Base-by-base conservation (phyloP, 345 rosid genomes). In the Boechera retrofracta region DNA sequence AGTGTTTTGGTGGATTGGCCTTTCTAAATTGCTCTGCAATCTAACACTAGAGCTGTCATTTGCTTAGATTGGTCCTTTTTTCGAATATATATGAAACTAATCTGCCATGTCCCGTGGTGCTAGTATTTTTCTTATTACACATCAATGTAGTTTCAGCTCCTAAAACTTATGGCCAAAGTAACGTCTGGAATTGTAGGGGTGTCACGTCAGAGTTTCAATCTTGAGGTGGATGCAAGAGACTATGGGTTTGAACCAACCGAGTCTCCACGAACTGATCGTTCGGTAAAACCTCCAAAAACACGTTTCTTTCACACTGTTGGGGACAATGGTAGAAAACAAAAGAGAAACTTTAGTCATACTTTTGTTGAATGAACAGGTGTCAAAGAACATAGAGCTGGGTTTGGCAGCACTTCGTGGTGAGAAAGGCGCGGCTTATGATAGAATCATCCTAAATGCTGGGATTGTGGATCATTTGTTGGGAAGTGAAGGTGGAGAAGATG, bases 261-360 rank as follows among this genome's bases (percentile, higher is more conserved):
- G 71, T 86, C 94, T 31, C 98, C 98, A 52, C 87, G 98, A 85
- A 89, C 92, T 63, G 97, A 92, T 80, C 88, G 97, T 88, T 94
- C 98, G 79, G 98, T 94, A 85, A 77, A 45, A 72, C 79, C 44
- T 35, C 71, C 11, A 5, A 64, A 36, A 39, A 7, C 73, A 47
- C 58, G 3, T 35, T n/a, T 57, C 21, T 54, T 55, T 63, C n/a
- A 12, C 36, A 56, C 29, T 70, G 1, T 10, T 61, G 39, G 4
- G 10, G 64, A 61, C 16, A 21, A 36, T 44, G 41, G 41, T 52
- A 0, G 3, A 4, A 10, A 10, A 2, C 10, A 24, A 49, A 13
- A 1, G 54, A 24, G 41, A 71, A 71, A 36, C 29, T 33, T 44
- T 11, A 73, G 7, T 7, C 16, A 15, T 11, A 48, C 0, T 36